Evolutionary conservation across 495 filamentous ascomycete species (phyloP).

Genomic region (Xylaria grammica): DNA sequence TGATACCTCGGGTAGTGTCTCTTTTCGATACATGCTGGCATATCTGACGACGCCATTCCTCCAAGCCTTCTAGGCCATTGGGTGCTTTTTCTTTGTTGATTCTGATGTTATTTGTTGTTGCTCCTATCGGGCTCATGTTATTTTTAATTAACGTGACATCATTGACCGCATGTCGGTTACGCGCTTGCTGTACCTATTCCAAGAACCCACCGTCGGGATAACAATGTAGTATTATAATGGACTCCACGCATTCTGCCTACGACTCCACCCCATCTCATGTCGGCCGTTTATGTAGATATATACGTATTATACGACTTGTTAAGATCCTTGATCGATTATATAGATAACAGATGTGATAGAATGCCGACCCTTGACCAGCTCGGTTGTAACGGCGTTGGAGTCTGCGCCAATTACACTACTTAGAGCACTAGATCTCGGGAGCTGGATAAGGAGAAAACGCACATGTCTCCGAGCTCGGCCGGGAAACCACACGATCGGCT

Average conservation of each 20-base stretch:
- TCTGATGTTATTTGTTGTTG: too few species aligned
- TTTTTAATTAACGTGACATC: not conserved
- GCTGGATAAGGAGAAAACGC: too few species aligned
- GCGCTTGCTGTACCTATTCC: slow-evolving; percentile 3
- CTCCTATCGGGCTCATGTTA: too few species aligned
- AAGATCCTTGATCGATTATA: slow-evolving; percentile 21
- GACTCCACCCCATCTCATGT: not conserved
- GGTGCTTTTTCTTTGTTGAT: too few species aligned
- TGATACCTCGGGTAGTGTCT: not conserved
- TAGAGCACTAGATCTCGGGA: too few species aligned
- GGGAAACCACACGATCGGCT: too few species aligned
- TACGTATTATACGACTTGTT: not conserved
- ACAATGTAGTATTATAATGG: not conserved
- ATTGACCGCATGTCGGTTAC: slow-evolving; percentile 2
- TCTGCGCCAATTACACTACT: not conserved
- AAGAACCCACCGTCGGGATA: slow-evolving; percentile 10
- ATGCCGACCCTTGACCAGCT: not conserved
- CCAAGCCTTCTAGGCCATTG: not conserved
- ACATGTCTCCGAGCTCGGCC: too few species aligned
- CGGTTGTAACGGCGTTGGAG: not conserved
- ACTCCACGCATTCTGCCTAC: not conserved
- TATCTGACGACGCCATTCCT: not conserved
- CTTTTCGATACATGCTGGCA: not conserved
- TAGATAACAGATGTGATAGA: slow-evolving; percentile 9
- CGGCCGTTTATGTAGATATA: not conserved